A percentile compares a stretch with the other conserved stretches of the same genome.
phyloP scores from a whole-genome alignment of 306 rosid genomes.

The Vicia sativa region DNA sequence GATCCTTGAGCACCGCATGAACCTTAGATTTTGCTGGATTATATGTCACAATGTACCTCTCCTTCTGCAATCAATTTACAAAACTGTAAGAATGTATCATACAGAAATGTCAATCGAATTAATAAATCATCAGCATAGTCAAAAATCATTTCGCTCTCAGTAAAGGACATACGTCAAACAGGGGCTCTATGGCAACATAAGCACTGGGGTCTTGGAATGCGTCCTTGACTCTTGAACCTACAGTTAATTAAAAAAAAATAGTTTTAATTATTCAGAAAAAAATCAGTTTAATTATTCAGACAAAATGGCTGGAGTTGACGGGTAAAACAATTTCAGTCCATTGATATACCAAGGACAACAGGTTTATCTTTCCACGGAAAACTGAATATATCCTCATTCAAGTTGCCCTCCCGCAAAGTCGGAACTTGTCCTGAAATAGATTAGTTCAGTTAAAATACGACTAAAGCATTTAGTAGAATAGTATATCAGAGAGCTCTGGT shows the following conservation, averaged over 20 bases:
- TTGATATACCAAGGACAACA: slow-evolving; percentile 77
- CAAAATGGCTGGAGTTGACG: slow-evolving; percentile 37
- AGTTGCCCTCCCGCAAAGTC: slow-evolving; percentile 78
- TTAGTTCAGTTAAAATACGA: slow-evolving; percentile 31
- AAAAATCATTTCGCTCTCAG: slow-evolving; percentile 24
- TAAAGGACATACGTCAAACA: slow-evolving; percentile 65
- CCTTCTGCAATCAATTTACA: slow-evolving; percentile 61
- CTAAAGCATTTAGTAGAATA: slow-evolving; percentile 22
- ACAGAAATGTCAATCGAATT: slow-evolving; percentile 25
- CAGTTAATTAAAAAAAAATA: slow-evolving; percentile 28
- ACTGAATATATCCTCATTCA: slow-evolving; percentile 74
- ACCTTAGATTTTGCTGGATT: slow-evolving; percentile 79
- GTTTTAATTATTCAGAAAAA: slow-evolving; percentile 32
- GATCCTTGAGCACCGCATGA: slow-evolving; percentile 91
- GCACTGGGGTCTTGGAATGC: slow-evolving; percentile 94
- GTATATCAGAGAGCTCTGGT: slow-evolving; percentile 7
- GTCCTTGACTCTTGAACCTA: slow-evolving; percentile 93
- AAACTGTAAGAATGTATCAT: slow-evolving; percentile 32
- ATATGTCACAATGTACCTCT: slow-evolving; percentile 83
- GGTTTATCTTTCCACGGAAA: slow-evolving; percentile 95
- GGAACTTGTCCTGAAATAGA: slow-evolving; percentile 77
- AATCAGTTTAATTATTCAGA: slow-evolving; percentile 21
- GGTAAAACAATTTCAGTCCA: slow-evolving; percentile 19
- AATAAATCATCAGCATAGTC: slow-evolving; percentile 11
- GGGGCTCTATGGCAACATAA: slow-evolving; percentile 79